phyloP scores from a whole-genome alignment of 495 filamentous ascomycete genomes.

The Talaromyces stipitatus region DNA sequence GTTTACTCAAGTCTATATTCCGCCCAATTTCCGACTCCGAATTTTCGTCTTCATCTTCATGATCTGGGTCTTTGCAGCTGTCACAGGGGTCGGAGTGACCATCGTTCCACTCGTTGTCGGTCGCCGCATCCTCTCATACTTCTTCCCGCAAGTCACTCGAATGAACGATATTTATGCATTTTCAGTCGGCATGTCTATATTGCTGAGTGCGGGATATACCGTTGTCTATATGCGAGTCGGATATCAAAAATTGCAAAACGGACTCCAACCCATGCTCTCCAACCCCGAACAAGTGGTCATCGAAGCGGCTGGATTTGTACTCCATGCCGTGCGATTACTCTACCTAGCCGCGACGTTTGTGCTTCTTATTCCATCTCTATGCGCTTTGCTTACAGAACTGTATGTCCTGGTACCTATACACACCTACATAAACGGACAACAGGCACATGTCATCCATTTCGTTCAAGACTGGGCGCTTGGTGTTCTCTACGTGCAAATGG shows the following conservation, averaged over 20 bases:
- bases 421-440: conserved; percentile 54
- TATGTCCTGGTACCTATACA: conserved; percentile 86
- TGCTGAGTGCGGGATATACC: conserved; percentile 57
- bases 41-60: conserved; percentile 79
- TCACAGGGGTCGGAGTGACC: conserved; percentile 83
- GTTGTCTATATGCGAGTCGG: conserved; percentile 44
- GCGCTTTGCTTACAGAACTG: conserved; percentile 75
- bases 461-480: conserved; percentile 93
- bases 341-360: conserved; percentile 69
- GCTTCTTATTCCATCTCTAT: conserved; percentile 73
- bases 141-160: conserved; percentile 58
- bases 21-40: conserved; percentile 72
- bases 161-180: conserved; percentile 97
- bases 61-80: conserved; percentile 90
- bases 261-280: conserved; percentile 22
- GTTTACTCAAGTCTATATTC: conserved; percentile 82
- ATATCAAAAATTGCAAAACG: conserved; percentile 26
- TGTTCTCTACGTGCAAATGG: conserved; percentile 83
- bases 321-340: conserved; percentile 34
- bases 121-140: conserved; percentile 59
- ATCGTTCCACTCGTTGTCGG: conserved; percentile 85
- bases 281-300: conserved; percentile 24
- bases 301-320: conserved; percentile 5
- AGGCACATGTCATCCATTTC: conserved; percentile 72
- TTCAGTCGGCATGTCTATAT: conserved; percentile 74